Evolutionary conservation across 1,284 basidiomycete species (phyloP), one percentile per base, ranked within the genome.

Genomic region (Trichosporon asahii): DNA sequence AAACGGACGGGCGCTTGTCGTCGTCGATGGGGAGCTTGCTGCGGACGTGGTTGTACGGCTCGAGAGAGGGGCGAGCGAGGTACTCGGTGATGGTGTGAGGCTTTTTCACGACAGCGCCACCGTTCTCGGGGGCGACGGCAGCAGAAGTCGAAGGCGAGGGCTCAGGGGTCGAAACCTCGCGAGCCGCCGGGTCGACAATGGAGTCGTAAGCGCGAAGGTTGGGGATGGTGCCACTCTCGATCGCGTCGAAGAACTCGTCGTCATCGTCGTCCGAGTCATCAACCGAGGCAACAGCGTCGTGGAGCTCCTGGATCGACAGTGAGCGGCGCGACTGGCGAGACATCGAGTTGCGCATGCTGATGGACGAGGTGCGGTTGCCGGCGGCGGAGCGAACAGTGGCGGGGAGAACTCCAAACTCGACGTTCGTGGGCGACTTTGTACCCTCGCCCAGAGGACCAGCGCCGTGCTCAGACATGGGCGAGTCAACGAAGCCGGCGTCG

Each of bases 201-300:
- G 87, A 86, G 49, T 90, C 86, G 65, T 88, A 87, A 27, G 94
- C 86, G 53, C 91, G 84, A 4, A 94, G 86, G 69, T 81, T 81
- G 74, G 92, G 91, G 0, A 95, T 85, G 33, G 86, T 88, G 68
- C 90, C 91, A 11, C 89, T 85, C 79, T 98, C 96, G 78, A 98
- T 95, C 21, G 95, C 95, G 80, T 98, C 96, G 78, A 97, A 98
- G 84, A 98, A 98, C 83, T 98, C 95, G 84, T 98, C 95, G 78
- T 95, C 94, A 66, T 93, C 92, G 74, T 95, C 94, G 40, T 85
- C 84, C 11, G 73, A 74, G 0, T 86, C 86, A 23, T 78, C 76
- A 8, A 72, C 68, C 15, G 78, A 79, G 1, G 76, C 79, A 23
- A 82, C 73, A 11, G 78, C 75, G 66, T 76, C 67, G 77, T 83